A percentile compares a stretch with the other conserved stretches of the same genome.
Evolutionary conservation across 1,284 basidiomycete genomes (phyloP).

Genomic region (Melanopsichium pennsylvanicum): DNA sequence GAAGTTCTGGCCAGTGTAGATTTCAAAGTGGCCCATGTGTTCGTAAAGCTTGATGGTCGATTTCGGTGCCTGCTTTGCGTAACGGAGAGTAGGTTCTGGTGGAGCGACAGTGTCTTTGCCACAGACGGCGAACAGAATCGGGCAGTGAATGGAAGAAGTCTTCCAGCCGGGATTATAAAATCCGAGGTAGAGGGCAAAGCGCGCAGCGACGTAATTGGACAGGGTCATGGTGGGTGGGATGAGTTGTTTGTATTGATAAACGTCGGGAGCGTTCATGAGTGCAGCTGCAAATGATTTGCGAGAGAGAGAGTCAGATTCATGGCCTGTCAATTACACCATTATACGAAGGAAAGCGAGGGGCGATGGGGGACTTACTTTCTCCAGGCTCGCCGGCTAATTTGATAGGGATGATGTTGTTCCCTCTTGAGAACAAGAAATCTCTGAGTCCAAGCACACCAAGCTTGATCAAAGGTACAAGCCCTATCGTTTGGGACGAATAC

Average conservation of each 20-base stretch:
- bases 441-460: constrained; percentile 17
- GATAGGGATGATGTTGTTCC: constrained; percentile 29
- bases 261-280: constrained; percentile 52
- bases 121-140: constrained; percentile 60
- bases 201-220: constrained; percentile 38
- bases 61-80: constrained; percentile 47
- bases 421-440: constrained; percentile 38
- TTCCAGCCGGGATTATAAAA: constrained; percentile 50
- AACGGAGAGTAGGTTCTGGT: constrained; percentile 33
- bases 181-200: constrained; percentile 43
- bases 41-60: constrained; percentile 41
- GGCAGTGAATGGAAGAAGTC: constrained; percentile 35
- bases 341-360: background rate
- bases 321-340: too few species aligned
- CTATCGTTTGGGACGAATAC: constrained; percentile 21
- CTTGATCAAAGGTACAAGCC: constrained; percentile 20
- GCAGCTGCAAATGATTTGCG: constrained; percentile 47
- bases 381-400: constrained; percentile 41
- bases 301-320: too few species aligned
- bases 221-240: constrained; percentile 15
- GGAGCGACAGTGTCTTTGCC: constrained; percentile 56
- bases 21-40: constrained; percentile 54
- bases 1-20: constrained; percentile 51
- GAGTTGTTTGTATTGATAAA: constrained; percentile 4
- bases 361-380: constrained; percentile 30